Conservation (phyloP, 2,329 filamentous ascomycete species). For the Aspergillus alliaceus region DNA sequence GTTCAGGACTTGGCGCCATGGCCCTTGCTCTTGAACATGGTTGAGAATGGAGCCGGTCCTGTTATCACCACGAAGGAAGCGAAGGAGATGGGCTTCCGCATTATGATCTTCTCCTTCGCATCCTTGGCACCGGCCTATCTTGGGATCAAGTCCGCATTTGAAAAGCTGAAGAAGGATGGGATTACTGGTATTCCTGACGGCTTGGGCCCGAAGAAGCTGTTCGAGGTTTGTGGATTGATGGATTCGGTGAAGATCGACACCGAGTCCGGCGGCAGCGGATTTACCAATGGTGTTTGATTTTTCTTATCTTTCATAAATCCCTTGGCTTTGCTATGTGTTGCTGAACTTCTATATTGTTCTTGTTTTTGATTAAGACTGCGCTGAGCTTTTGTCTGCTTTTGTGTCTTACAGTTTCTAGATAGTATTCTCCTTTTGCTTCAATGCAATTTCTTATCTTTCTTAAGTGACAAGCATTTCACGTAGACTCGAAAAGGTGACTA, state of each 20-base stretch:
- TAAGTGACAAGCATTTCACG: neutral
- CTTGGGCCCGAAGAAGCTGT: conserved; percentile 36
- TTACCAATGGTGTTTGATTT: conserved; percentile 26
- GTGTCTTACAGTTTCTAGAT: neutral
- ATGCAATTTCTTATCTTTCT: too few relatives aligned
- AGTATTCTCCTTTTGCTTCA: neutral
- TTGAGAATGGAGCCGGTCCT: conserved; percentile 43
- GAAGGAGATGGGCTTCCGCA: conserved; percentile 41
- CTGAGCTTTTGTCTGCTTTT: too few relatives aligned
- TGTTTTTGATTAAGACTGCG: neutral
- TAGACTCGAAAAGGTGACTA: too few relatives aligned
- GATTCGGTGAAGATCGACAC: conserved; percentile 42
- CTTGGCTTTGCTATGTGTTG: neutral
- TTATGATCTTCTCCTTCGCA: conserved; percentile 45
- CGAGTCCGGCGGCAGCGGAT: conserved; percentile 36
- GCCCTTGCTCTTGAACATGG: conserved; percentile 46
- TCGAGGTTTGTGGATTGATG: conserved; percentile 42
- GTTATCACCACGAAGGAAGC: conserved; percentile 40
- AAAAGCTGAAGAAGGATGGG: conserved; percentile 37
- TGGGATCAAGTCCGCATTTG: conserved; percentile 34
- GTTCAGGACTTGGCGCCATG: conserved; percentile 39
- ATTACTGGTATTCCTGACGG: conserved; percentile 31
- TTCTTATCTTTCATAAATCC: neutral
- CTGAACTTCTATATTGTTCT: neutral
- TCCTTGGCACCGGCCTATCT: conserved; percentile 38